These are phyloP conservation scores for Cadophora malorum DNA, from an alignment of 2,329 filamentous ascomycete genomes.

Conservation along the genomic window DNA sequence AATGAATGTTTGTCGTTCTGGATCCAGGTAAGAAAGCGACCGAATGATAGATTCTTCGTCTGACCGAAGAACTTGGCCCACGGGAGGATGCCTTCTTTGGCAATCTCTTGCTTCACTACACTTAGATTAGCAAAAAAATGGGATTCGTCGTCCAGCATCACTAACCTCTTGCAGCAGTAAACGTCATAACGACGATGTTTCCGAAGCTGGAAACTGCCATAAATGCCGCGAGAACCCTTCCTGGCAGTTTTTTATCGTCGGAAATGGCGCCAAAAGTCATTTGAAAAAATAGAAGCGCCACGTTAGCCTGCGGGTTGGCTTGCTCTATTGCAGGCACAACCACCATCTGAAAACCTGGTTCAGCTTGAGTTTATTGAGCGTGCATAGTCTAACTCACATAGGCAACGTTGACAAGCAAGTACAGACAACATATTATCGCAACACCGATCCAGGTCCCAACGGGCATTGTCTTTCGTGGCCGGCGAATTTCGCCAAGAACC, in stretches of 20 bases:
- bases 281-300: slow-evolving; percentile 45
- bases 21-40: neutral
- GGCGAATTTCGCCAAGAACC: slow-evolving; percentile 49
- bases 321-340: slow-evolving; percentile 25
- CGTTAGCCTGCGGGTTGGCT: neutral
- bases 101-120: slow-evolving; percentile 63
- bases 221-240: slow-evolving; percentile 6
- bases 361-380: neutral
- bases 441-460: slow-evolving; percentile 47
- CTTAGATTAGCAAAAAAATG: neutral
- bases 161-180: slow-evolving; percentile 53
- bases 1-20: slow-evolving; percentile 11
- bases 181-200: slow-evolving; percentile 64
- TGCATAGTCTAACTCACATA: slow-evolving; percentile 50
- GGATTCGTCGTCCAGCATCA: neutral
- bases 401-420: slow-evolving; percentile 49
- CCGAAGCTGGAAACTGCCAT: slow-evolving; percentile 56
- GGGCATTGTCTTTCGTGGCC: slow-evolving; percentile 49
- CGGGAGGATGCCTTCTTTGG: slow-evolving; percentile 60
- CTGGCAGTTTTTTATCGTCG: slow-evolving; percentile 6
- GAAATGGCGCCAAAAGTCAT: slow-evolving; percentile 44
- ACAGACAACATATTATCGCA: slow-evolving; percentile 45
- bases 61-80: slow-evolving; percentile 54
- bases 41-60: slow-evolving; percentile 15
- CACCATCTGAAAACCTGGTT: slow-evolving; percentile 37